A percentile compares a stretch with the other conserved stretches of the same genome.
Evolutionary conservation across 169 alveolate genomes (phyloP).

Genomic region (Plasmodium gallinaceum): DNA sequence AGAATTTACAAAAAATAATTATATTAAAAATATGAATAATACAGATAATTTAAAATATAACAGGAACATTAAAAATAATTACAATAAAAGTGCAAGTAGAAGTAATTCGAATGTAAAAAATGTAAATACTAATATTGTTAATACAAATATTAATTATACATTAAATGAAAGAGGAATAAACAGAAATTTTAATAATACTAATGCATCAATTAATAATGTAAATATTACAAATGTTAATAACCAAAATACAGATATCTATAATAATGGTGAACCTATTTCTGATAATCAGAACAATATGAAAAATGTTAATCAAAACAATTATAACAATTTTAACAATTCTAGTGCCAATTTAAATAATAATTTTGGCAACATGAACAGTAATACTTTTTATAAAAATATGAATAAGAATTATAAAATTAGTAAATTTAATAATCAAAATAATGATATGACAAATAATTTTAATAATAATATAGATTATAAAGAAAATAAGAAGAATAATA

Average conservation of each 20-base stretch:
- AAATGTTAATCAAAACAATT: slow-evolving; percentile 1
- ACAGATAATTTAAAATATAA: slow-evolving; percentile 36
- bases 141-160: not conserved
- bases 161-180: slow-evolving; percentile 24
- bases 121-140: not conserved
- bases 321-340: not conserved
- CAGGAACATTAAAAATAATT: slow-evolving; percentile 23
- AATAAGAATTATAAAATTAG: slow-evolving; percentile 27
- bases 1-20: slow-evolving; percentile 26
- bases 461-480: slow-evolving; percentile 5
- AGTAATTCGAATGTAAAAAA: slow-evolving; percentile 6
- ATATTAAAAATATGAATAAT: slow-evolving; percentile 45
- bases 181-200: slow-evolving; percentile 4
- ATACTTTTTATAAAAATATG: slow-evolving; percentile 31
- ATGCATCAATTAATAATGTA: not conserved
- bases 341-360: slow-evolving; percentile 24
- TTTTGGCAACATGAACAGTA: slow-evolving; percentile 32
- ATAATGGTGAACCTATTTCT: slow-evolving; percentile 2
- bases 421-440: slow-evolving; percentile 26
- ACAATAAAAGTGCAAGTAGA: slow-evolving; percentile 12
- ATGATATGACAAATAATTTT: slow-evolving; percentile 8
- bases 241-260: slow-evolving; percentile 6
- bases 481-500: slow-evolving; percentile 30
- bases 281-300: slow-evolving; percentile 7
- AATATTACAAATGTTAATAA: slow-evolving; percentile 6